Conservation (phyloP, 2,329 filamentous ascomycete species). For the Berkeleyomyces rouxiae region DNA sequence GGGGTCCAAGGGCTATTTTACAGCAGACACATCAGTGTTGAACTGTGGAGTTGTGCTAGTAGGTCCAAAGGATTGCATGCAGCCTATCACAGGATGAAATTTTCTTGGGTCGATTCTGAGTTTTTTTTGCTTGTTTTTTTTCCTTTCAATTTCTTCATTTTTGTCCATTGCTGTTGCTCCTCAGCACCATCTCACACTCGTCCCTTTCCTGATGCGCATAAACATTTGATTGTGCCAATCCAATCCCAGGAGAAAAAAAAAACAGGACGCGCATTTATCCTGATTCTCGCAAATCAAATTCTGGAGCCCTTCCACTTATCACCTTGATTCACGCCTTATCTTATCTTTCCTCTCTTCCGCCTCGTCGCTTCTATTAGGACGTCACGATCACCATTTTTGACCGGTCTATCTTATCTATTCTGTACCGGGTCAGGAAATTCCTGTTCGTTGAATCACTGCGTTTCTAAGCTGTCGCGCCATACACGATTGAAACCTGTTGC, state of each 20-base stretch:
- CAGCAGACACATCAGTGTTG: background rate
- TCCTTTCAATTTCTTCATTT: background rate
- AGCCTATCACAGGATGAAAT: background rate
- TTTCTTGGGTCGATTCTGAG: background rate
- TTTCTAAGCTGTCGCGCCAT: background rate
- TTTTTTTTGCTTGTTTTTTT: background rate
- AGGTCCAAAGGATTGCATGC: background rate
- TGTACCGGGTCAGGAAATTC: background rate
- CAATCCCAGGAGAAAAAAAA: background rate
- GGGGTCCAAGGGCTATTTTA: background rate
- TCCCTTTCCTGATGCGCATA: background rate
- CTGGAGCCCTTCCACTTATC: background rate
- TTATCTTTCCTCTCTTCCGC: background rate
- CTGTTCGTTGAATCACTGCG: background rate
- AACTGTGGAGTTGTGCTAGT: background rate
- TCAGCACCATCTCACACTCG: too few species aligned
- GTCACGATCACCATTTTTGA: background rate
- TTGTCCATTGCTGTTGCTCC: too few species aligned
- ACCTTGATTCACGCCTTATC: slow-evolving; percentile 2
- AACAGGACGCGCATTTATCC: background rate
- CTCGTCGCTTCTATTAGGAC: background rate
- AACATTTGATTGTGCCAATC: background rate
- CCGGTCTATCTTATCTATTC: background rate
- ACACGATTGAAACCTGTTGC: background rate
- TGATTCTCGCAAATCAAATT: background rate